phyloP scores from a whole-genome alignment of 495 filamentous ascomycete species.

The Penicillium flavigenum region DNA sequence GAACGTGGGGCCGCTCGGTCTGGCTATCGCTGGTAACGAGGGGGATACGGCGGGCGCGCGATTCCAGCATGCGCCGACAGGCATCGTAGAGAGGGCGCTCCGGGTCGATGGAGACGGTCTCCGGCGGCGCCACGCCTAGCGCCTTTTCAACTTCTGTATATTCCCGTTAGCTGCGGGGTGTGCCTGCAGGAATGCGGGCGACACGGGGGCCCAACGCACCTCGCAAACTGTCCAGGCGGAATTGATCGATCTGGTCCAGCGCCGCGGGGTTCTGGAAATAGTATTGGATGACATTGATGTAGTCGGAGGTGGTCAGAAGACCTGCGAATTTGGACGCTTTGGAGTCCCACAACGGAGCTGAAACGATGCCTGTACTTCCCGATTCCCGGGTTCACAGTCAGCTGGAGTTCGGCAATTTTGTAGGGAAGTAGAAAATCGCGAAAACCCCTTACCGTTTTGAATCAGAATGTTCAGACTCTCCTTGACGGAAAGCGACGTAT shows the following conservation, averaged over 20 bases:
- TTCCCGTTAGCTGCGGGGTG: conserved; percentile 2
- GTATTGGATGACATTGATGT: conserved; percentile 98
- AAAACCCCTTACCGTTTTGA: conserved; percentile 74
- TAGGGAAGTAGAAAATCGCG: conserved; percentile 9
- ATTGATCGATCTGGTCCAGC: conserved; percentile 86
- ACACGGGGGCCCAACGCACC: conserved; percentile 49
- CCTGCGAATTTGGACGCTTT: conserved; percentile 91
- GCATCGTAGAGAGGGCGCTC: conserved; percentile 89
- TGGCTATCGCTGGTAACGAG: conserved; percentile 94
- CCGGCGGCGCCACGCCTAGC: conserved; percentile 83
- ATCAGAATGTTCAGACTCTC: conserved; percentile 95
- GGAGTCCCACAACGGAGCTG: conserved; percentile 96
- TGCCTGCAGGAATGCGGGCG: background rate
- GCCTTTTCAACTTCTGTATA: conserved; percentile 85
- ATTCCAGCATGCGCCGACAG: conserved; percentile 90
- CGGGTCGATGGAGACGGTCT: conserved; percentile 94
- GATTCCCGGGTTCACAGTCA: conserved; percentile 26
- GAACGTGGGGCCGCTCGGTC: conserved; percentile 86
- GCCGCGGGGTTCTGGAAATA: conserved; percentile 97
- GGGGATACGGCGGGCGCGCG: conserved; percentile 88
- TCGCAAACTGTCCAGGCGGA: conserved; percentile 87
- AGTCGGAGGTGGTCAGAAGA: conserved; percentile 91
- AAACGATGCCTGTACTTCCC: conserved; percentile 79
- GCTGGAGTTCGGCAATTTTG: conserved; percentile 9
- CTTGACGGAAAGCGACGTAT: conserved; percentile 91